Conservation (phyloP, 805 yeast genomes). For the Priceomyces carsonii region DNA sequence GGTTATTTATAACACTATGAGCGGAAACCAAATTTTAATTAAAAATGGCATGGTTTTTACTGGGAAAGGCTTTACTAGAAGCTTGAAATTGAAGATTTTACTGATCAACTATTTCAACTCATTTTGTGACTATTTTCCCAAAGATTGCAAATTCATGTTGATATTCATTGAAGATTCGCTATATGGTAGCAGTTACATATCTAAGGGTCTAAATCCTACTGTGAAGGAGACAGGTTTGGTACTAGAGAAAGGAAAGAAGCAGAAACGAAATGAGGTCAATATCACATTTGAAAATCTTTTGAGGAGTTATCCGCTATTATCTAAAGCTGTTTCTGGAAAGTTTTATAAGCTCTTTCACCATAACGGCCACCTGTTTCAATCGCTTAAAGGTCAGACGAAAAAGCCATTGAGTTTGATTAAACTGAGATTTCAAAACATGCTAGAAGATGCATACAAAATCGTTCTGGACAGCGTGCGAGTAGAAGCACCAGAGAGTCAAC, state of each 20-base stretch:
- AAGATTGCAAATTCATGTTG: conserved; percentile 56
- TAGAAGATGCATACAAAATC: conserved; percentile 35
- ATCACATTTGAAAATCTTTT: conserved; percentile 38
- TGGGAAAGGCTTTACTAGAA: conserved; percentile 56
- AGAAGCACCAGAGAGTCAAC: conserved; percentile 36
- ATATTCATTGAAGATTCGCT: conserved; percentile 60
- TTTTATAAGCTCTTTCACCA: conserved; percentile 43
- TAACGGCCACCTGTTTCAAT: conserved; percentile 33
- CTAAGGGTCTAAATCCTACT: not conserved
- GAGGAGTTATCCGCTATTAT: conserved; percentile 39
- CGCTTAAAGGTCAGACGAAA: conserved; percentile 29
- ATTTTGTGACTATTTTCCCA: conserved; percentile 60
- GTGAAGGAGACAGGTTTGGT: not conserved
- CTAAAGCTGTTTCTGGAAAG: conserved; percentile 39
- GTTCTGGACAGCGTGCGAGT: conserved; percentile 40
- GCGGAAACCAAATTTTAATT: conserved; percentile 54
- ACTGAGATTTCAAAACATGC: conserved; percentile 31
- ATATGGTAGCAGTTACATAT: conserved; percentile 34
- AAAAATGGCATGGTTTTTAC: conserved; percentile 57
- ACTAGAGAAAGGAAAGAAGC: not conserved
- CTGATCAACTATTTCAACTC: conserved; percentile 50
- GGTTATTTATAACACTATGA: conserved; percentile 53
- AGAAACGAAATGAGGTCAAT: not conserved
- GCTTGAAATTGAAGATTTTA: conserved; percentile 44
- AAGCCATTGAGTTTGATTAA: conserved; percentile 26